These are phyloP conservation scores for Zostera marina DNA, from an alignment of 116 monocot species.

Conservation along the genomic window DNA sequence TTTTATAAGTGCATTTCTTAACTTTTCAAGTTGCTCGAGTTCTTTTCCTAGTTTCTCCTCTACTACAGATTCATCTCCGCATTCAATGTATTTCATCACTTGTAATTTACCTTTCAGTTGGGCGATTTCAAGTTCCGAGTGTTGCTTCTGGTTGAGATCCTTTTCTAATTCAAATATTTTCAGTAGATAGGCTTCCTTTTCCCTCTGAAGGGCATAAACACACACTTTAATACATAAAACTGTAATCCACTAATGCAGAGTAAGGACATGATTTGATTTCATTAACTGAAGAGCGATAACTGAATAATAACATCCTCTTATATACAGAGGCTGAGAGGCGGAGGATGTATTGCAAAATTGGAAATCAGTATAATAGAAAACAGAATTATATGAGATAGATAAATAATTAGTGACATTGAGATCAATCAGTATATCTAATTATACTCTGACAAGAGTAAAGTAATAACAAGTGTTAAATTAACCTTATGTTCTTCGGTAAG, in stretches of 20 bases:
- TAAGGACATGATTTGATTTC: too few species aligned
- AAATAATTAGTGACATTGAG: not conserved
- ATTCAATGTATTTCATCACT: constrained; percentile 43
- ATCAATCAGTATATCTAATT: not conserved
- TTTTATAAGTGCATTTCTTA: constrained; percentile 28
- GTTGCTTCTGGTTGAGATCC: constrained; percentile 40
- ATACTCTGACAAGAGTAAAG: too few species aligned
- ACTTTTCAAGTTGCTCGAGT: constrained; percentile 22
- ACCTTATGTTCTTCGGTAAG: constrained; percentile 47
- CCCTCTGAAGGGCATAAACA: constrained; percentile 15
- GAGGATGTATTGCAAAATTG: too few species aligned
- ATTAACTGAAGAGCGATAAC: too few species aligned
- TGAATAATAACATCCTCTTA: too few species aligned
- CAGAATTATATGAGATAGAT: too few species aligned
- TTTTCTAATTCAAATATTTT: constrained; percentile 33
- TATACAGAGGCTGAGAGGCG: too few species aligned
- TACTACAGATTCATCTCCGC: constrained; percentile 29
- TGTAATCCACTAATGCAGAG: too few species aligned
- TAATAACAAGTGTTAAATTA: constrained; percentile 1
- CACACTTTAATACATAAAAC: not conserved
- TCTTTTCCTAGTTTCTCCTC: constrained; percentile 28
- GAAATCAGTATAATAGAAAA: too few species aligned
- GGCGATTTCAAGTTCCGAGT: constrained; percentile 38
- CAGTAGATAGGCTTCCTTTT: constrained; percentile 30
- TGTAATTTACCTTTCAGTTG: constrained; percentile 34